phyloP scores from a whole-genome alignment of 257 asterid genomes.

The Oldenlandia corymbosa region DNA sequence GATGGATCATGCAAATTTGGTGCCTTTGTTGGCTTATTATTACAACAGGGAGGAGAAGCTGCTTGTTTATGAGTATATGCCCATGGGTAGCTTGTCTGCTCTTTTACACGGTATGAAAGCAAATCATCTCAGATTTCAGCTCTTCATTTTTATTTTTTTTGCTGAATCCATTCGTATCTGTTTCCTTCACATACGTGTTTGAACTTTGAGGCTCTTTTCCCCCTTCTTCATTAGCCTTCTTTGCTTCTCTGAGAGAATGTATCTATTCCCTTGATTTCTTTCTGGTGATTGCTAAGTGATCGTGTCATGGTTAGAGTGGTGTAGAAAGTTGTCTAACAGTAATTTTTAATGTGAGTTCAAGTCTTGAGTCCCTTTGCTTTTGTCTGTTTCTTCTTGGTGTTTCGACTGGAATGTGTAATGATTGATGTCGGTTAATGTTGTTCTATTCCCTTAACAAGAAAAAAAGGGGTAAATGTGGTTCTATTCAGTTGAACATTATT shows the following conservation, averaged over 20 bases:
- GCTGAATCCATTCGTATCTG: background rate
- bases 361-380: background rate
- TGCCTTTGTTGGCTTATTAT: slow-evolving; percentile 77
- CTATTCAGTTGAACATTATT: background rate
- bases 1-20: slow-evolving; percentile 63
- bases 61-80: slow-evolving; percentile 80
- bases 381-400: background rate
- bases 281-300: background rate
- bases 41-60: slow-evolving; percentile 66
- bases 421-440: background rate
- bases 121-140: background rate
- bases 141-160: background rate
- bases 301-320: background rate
- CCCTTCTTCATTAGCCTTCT: background rate
- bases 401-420: background rate
- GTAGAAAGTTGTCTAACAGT: background rate
- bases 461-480: background rate
- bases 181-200: background rate
- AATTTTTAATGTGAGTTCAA: background rate
- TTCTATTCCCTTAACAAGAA: background rate
- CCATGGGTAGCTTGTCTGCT: slow-evolving; percentile 92
- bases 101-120: slow-evolving; percentile 66
- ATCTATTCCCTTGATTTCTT: background rate
- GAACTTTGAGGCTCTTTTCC: background rate
- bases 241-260: background rate